A percentile compares a stretch with the other conserved stretches of the same genome.
phyloP scores from a whole-genome alignment of 2,329 filamentous ascomycete genomes.

The Teratosphaeria zuluensis region DNA sequence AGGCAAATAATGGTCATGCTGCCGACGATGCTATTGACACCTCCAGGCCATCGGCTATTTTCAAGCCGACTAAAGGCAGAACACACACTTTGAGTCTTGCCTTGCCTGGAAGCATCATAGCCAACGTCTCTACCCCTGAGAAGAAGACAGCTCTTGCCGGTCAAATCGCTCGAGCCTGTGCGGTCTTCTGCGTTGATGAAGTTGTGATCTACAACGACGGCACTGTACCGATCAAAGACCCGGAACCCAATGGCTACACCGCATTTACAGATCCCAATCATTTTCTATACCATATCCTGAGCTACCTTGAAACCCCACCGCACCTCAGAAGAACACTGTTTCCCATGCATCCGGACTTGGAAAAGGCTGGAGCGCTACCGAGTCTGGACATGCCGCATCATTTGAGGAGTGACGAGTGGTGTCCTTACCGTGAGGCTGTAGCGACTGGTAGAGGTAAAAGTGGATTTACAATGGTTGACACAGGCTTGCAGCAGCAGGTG shows the following conservation, averaged over 20 bases:
- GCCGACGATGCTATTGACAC: conserved; percentile 34
- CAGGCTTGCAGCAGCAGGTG: conserved; percentile 39
- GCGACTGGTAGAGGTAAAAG: conserved; percentile 38
- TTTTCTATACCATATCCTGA: conserved; percentile 69
- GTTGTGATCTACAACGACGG: conserved; percentile 72
- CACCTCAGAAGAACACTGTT: conserved; percentile 70
- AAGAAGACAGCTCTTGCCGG: conserved; percentile 64
- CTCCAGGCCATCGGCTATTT: conserved; percentile 60
- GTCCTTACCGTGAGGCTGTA: conserved; percentile 70
- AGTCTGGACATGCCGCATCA: conserved; percentile 82
- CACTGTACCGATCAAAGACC: conserved; percentile 24
- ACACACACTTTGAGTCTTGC: conserved; percentile 69
- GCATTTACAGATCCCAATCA: conserved; percentile 67
- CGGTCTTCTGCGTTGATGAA: conserved; percentile 78
- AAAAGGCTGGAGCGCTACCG: conserved; percentile 61
- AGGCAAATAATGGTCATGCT: background rate
- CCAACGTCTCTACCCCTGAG: conserved; percentile 66
- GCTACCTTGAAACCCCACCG: conserved; percentile 75
- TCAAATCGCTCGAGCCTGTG: conserved; percentile 68
- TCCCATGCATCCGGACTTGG: conserved; percentile 67
- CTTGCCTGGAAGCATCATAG: conserved; percentile 65
- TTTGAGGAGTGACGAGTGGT: conserved; percentile 64
- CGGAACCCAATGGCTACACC: conserved; percentile 44
- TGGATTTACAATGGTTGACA: conserved; percentile 41
- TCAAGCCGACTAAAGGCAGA: conserved; percentile 54